Evolutionary conservation across 2,329 filamentous ascomycete species (phyloP), one percentile per base, ranked within the genome.

Genomic region (Penicillium sp.): DNA sequence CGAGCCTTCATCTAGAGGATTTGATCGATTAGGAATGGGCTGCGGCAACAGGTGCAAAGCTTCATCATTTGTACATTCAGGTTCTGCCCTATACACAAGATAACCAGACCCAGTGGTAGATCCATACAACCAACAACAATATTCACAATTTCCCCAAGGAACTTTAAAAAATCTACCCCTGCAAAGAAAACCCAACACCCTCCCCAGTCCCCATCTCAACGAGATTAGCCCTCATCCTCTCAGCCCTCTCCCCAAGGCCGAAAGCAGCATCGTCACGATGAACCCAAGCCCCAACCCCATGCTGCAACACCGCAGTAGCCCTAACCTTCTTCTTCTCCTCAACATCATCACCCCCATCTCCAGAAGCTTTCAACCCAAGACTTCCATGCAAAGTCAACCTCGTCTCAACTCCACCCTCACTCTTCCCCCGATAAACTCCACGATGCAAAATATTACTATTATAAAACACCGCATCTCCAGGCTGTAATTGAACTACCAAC

Each of bases 381-480:
- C 75, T 77, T 1, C 77, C 76, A 70, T 79, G 77, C 50, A 79
- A 52, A 33, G 77, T 79, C 64, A 79, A 67, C 41, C 76, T 59
- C 9, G 72, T 73, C 64, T 77, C 71, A 49, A 72, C 69, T 13
- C 66, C 72, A 5, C 69, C 69, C 42, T 73, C 71, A 25, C 60
- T 62, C 60, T 78, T 78, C 9, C 63, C 73, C 58, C 69, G 69
- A 58, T 80, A 80, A 27, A 76, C 71, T 3, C 77, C 77, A 6
- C 78, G 72, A 54, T 80, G 78, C 55, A 95, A 73, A 62, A 96
- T 95, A 73, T 96, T 95, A 70, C 93, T 95, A 73, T 96, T 87
- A 71, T 96, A 96, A 68, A 96, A 96, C 42, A 89, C 89, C 17
- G 89, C 85, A 74, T 96, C 91, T 0, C 91, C 91, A 0, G 90